Evolutionary conservation across 2,329 filamentous ascomycete genomes (phyloP).

Genomic region (Periconia digitata): DNA sequence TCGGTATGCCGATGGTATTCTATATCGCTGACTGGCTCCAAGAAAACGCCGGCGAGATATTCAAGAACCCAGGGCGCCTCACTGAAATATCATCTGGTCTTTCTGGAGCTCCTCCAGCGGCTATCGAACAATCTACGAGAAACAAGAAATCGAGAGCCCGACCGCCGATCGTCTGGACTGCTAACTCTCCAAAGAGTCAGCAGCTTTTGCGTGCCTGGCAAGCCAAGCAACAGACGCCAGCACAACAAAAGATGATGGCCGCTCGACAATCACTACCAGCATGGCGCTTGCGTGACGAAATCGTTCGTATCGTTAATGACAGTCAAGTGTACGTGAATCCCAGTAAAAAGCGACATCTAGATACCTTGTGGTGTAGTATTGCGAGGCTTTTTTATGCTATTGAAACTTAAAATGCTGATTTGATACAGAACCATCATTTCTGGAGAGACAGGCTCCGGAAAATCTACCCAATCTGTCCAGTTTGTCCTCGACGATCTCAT

Average conservation of each 20-base stretch:
- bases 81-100: slow-evolving; percentile 79
- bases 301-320: slow-evolving; percentile 72
- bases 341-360: too few relatives aligned
- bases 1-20: slow-evolving; percentile 89
- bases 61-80: slow-evolving; percentile 80
- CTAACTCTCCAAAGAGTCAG: slow-evolving; percentile 60
- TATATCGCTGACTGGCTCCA: slow-evolving; percentile 91
- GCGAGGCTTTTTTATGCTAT: too few relatives aligned
- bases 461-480: slow-evolving; percentile 95
- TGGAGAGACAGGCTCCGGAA: slow-evolving; percentile 94
- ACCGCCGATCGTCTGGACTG: slow-evolving; percentile 65
- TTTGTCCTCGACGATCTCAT: slow-evolving; percentile 94
- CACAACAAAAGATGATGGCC: slow-evolving; percentile 73
- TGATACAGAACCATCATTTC: slow-evolving; percentile 96
- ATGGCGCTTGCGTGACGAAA: slow-evolving; percentile 77
- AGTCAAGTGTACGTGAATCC: too few relatives aligned
- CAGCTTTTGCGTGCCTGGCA: slow-evolving; percentile 67
- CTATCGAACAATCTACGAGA: slow-evolving; percentile 16
- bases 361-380: too few relatives aligned
- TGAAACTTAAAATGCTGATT: too few relatives aligned
- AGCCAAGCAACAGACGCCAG: slow-evolving; percentile 63
- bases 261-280: slow-evolving; percentile 78
- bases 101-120: slow-evolving; percentile 53
- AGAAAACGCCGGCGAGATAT: slow-evolving; percentile 76
- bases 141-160: slow-evolving; percentile 26